phyloP scores from a whole-genome alignment of 257 asterid genomes.

The Mitragyna speciosa region DNA sequence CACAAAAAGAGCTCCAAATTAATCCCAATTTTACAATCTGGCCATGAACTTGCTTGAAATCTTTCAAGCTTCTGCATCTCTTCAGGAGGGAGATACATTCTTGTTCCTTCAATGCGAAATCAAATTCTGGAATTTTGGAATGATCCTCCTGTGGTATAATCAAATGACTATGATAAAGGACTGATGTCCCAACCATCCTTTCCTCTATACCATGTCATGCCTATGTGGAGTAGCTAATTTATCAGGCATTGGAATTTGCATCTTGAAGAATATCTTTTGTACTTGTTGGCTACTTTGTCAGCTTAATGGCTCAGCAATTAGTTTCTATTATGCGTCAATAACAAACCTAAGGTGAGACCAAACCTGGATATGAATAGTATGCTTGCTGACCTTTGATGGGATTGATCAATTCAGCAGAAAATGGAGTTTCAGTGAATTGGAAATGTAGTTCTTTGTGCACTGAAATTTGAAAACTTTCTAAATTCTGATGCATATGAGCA shows the following conservation, averaged over 20 bases:
- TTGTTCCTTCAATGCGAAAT: constrained; percentile 52
- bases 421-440: not conserved
- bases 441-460: too few species aligned
- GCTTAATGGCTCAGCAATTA: not conserved
- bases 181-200: constrained; percentile 60
- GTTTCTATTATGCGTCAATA: not conserved
- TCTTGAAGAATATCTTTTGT: not conserved
- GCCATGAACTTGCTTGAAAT: constrained; percentile 68
- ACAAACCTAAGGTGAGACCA: not conserved
- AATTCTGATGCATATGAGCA: constrained; percentile 5
- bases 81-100: constrained; percentile 55
- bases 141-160: constrained; percentile 33
- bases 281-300: not conserved
- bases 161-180: constrained; percentile 52
- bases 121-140: constrained; percentile 36
- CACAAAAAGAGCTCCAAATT: constrained; percentile 52
- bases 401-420: constrained; percentile 2
- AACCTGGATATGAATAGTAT: not conserved
- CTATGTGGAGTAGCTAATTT: not conserved
- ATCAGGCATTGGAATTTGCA: not conserved
- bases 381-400: not conserved
- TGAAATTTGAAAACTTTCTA: too few species aligned
- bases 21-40: constrained; percentile 66
- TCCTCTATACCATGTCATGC: constrained; percentile 27
- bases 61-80: constrained; percentile 49